Base-by-base conservation (phyloP, 306 rosid genomes). In the Boehmeria nivea region DNA sequence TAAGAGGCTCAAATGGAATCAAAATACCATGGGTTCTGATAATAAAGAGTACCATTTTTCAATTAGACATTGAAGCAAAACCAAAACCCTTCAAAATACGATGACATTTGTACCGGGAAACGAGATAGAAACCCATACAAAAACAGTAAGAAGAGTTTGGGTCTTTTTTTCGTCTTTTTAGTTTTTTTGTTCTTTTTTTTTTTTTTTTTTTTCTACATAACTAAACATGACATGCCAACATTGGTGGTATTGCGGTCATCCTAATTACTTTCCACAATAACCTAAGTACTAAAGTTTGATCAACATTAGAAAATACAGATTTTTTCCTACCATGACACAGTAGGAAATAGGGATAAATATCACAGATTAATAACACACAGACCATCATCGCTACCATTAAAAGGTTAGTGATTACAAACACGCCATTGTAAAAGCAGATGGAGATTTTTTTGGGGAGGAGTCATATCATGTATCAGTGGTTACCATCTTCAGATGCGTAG, bases 401-500 rank as follows among this genome's bases (percentile, higher is more conserved):
- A 81, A 84, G 91, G 98, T 93, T 83, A 87, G 99, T 72, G 88
- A 85, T 85, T 93, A 83, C 96, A 81, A 76, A 87, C 96, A 87
- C 72, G 64, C 79, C 95, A 84, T 83, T 67, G 62, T 65, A 76
- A 80, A 84, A 81, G 87, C 63, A 75, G 69, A 85, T 63, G 76
- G 5, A 78, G 85, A 83, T 77, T 70, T 40, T 40, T 33, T 33
- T 33, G 38, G 38, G 11, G 11, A 59, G 64, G 72, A 76, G 60
- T 56, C 61, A 56, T 56, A 56, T 91, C 88, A 73, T 70, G 69
- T 82, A 93, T 93, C 99, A 93, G 99, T 86, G 83, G 94, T 93
- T 85, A 85, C 99, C 95, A 68, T 93, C 95, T 76, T 40, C 83
- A 77, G 59, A 15, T 31, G 72, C 69, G 83, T 58, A 64, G 84